These are phyloP conservation scores for Gleditsia sinensis DNA, from an alignment of 306 rosid genomes.

Conservation along the genomic window DNA sequence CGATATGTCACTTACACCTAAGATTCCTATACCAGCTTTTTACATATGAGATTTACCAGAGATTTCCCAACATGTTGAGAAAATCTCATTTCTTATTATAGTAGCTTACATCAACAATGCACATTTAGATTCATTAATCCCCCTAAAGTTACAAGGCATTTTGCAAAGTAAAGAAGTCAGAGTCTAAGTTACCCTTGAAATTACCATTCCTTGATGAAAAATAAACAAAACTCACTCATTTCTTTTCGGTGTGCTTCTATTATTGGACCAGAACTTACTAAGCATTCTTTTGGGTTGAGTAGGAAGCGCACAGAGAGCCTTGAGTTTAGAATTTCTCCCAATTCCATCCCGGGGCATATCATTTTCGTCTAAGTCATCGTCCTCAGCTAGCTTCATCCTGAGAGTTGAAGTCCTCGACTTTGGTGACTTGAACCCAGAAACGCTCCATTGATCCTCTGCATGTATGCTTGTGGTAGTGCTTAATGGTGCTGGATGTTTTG, in stretches of 20 bases:
- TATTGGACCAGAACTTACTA: constrained; percentile 84
- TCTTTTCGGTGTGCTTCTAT: constrained; percentile 73
- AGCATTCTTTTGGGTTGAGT: constrained; percentile 83
- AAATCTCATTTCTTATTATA: constrained; percentile 63
- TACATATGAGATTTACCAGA: constrained; percentile 47
- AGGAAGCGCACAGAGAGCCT: constrained; percentile 70
- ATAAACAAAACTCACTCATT: constrained; percentile 58
- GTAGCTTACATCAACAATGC: constrained; percentile 72
- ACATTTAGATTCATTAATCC: constrained; percentile 60
- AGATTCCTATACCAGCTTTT: constrained; percentile 49
- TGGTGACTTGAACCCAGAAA: constrained; percentile 83
- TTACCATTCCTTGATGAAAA: constrained; percentile 40
- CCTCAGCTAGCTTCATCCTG: constrained; percentile 92
- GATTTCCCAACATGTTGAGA: constrained; percentile 48
- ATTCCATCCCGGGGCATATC: constrained; percentile 53
- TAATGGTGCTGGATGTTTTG: constrained; percentile 65
- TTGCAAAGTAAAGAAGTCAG: constrained; percentile 36
- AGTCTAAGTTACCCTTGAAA: constrained; percentile 58
- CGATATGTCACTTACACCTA: constrained; percentile 63
- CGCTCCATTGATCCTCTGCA: constrained; percentile 90
- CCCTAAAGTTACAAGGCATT: constrained; percentile 67
- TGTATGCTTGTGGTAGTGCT: constrained; percentile 63
- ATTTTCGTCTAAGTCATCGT: constrained; percentile 67
- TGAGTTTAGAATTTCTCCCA: constrained; percentile 62
- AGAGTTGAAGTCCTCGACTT: constrained; percentile 79